These are phyloP conservation scores for Nitzschia sp. DNA, from an alignment of 108 stramenopile species.

Conservation along the genomic window DNA sequence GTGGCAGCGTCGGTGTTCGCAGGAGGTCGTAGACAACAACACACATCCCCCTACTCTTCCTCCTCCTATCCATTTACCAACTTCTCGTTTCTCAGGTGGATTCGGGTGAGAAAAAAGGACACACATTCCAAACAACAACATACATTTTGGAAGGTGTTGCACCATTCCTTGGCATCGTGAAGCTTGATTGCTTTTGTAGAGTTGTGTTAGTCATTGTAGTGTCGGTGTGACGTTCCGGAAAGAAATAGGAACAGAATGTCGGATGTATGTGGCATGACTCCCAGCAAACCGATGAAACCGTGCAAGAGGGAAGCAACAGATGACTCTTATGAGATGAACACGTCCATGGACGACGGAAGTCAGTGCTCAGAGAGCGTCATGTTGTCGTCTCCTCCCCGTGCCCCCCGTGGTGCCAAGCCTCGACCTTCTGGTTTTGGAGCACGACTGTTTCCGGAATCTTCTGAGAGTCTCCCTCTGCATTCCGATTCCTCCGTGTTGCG, in stretches of 20 bases:
- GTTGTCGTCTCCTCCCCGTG: conserved; percentile 15
- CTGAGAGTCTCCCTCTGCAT: background rate
- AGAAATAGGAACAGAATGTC: background rate
- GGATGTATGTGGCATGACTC: background rate
- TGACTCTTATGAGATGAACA: conserved; percentile 15
- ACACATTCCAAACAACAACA: too few relatives aligned
- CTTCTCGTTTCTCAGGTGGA: too few relatives aligned
- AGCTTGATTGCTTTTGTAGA: too few relatives aligned
- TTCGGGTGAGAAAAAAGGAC: too few relatives aligned
- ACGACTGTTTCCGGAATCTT: conserved; percentile 19
- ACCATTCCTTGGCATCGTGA: too few relatives aligned
- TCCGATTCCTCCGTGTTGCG: conserved; percentile 18
- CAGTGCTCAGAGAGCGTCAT: conserved; percentile 4
- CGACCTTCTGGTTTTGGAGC: background rate
- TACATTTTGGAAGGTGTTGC: too few relatives aligned
- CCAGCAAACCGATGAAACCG: conserved; percentile 5
- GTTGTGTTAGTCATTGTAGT: too few relatives aligned
- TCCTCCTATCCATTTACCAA: too few relatives aligned
- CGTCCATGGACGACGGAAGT: conserved; percentile 26
- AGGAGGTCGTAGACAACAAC: too few relatives aligned
- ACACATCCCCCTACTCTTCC: too few relatives aligned
- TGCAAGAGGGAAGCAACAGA: conserved; percentile 2
- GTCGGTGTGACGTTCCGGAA: too few relatives aligned
- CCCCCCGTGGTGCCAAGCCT: conserved; percentile 9
- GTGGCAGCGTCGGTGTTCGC: too few relatives aligned